Evolutionary conservation across 306 rosid species (phyloP).

Genomic region (Elaeagnus macrophylla): DNA sequence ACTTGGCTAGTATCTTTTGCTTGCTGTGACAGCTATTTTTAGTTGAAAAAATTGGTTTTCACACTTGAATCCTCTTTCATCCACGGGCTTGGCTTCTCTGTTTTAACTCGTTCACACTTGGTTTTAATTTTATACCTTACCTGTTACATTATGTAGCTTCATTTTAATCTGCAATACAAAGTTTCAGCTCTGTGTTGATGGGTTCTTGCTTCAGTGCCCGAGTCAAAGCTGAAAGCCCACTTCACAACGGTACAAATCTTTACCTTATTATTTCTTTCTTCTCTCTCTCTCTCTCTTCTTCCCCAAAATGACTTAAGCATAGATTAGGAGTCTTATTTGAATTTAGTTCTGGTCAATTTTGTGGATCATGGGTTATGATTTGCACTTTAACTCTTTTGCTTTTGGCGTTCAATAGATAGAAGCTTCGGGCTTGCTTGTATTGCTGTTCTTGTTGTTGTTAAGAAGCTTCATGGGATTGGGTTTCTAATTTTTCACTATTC

Average conservation of each 20-base stretch:
- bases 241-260: slow-evolving; percentile 44
- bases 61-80: slow-evolving; percentile 26
- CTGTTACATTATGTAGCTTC: not conserved
- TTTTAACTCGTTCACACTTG: slow-evolving; percentile 22
- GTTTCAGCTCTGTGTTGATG: slow-evolving; percentile 34
- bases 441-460: too few species aligned
- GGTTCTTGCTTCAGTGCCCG: slow-evolving; percentile 80
- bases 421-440: too few species aligned
- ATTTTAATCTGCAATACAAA: slow-evolving; percentile 6
- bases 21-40: slow-evolving; percentile 43
- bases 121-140: not conserved
- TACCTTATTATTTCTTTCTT: too few species aligned
- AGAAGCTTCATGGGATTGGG: too few species aligned
- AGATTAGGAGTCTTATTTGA: too few species aligned
- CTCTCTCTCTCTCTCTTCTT: too few species aligned
- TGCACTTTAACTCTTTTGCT: too few species aligned
- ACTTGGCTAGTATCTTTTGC: slow-evolving; percentile 12
- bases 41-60: slow-evolving; percentile 44
- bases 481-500: too few species aligned
- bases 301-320: too few species aligned
- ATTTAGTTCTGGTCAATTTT: too few species aligned
- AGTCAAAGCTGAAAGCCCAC: slow-evolving; percentile 92
- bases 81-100: slow-evolving; percentile 16
- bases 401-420: too few species aligned
- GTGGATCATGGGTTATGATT: too few species aligned